These are phyloP conservation scores for Boletus rufocinnamomeus DNA, from an alignment of 768 basidiomycete genomes.

Conservation along the genomic window DNA sequence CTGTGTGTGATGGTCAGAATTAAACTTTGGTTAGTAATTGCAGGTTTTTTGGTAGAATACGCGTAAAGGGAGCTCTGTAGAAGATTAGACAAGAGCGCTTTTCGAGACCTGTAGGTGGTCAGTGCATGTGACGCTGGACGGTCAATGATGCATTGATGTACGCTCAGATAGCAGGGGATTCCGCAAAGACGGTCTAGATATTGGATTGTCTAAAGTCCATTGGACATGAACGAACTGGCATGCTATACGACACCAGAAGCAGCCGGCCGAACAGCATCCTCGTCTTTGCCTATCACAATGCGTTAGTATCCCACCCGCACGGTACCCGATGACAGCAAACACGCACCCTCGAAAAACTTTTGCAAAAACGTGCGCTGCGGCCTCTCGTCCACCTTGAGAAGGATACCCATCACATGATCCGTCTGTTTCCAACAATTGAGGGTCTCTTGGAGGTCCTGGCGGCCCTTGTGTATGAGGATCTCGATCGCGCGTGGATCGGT, in stretches of 20 bases:
- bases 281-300: conserved; percentile 61
- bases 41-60: background rate
- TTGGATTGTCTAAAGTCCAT: conserved; percentile 10
- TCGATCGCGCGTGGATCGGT: conserved; percentile 84
- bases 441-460: conserved; percentile 91
- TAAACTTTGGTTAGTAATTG: background rate
- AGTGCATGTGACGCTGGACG: background rate
- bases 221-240: background rate
- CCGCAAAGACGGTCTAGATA: conserved; percentile 1
- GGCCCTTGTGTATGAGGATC: conserved; percentile 78
- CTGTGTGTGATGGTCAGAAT: background rate
- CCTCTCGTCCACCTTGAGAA: conserved; percentile 53
- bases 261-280: conserved; percentile 69
- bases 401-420: conserved; percentile 74
- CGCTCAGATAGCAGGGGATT: too few species aligned
- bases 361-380: conserved; percentile 68
- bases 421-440: conserved; percentile 93
- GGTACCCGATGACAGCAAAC: background rate
- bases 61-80: background rate
- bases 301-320: background rate
- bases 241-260: conserved; percentile 46
- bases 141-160: background rate
- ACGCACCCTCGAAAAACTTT: conserved; percentile 82
- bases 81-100: background rate
- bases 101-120: background rate